These are phyloP conservation scores for Pseudonitzschia multistriata DNA, from an alignment of 108 stramenopile genomes.

Conservation along the genomic window DNA sequence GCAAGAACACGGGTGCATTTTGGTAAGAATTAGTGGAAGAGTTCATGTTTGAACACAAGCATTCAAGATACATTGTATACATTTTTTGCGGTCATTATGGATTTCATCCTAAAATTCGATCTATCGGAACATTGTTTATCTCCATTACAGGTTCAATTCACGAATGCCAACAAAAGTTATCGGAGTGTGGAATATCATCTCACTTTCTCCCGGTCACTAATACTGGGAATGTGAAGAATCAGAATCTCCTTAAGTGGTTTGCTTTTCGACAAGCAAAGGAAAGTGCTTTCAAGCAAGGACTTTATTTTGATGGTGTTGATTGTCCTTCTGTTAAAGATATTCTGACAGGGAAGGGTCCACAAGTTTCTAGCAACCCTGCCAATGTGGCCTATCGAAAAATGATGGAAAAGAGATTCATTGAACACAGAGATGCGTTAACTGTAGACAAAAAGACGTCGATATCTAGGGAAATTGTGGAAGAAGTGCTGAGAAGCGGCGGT, in stretches of 20 bases:
- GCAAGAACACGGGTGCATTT: conserved; percentile 3
- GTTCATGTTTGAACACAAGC: no score
- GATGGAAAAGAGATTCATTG: conserved; percentile 5
- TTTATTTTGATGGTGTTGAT: conserved; percentile 1
- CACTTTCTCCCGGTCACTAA: conserved; percentile 21
- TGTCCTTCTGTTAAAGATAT: conserved; percentile 17
- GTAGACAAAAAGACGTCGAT: not conserved
- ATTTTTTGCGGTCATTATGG: no score
- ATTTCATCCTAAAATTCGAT: not conserved
- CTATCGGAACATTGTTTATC: not conserved
- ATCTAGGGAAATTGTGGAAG: not conserved
- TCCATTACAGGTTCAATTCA: conserved; percentile 16
- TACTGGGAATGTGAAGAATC: conserved; percentile 15
- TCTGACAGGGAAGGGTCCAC: conserved; percentile 11
- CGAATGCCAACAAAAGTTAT: conserved; percentile 22
- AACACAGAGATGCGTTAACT: conserved; percentile 3
- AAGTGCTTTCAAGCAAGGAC: not conserved
- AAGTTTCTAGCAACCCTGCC: conserved; percentile 8
- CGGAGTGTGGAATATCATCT: conserved; percentile 23
- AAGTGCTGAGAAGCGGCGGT: not conserved
- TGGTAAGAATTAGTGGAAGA: conserved; percentile 11
- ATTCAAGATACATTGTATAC: no score
- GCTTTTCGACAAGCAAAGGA: conserved; percentile 20
- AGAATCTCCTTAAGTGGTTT: conserved; percentile 24
- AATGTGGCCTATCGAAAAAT: conserved; percentile 13